Percentiles rank a stretch among this genome's conserved stretches.
phyloP scores from a whole-genome alignment of 495 filamentous ascomycete genomes.

The Aspergillus hancockii region DNA sequence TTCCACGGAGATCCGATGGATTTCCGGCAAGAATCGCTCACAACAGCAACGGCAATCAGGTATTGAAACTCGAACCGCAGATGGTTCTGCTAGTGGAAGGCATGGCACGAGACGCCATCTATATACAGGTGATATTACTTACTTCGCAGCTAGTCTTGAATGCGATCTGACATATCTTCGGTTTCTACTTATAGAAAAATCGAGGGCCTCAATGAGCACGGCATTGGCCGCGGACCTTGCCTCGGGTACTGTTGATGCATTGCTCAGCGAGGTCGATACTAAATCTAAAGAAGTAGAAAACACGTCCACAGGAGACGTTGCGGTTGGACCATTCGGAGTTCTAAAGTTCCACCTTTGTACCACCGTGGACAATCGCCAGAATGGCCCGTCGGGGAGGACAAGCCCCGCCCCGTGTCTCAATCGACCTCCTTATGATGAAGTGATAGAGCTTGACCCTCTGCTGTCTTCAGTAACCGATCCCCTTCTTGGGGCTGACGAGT shows the following conservation, averaged over 20 bases:
- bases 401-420: neutral
- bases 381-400: neutral
- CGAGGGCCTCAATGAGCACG: slow-evolving; percentile 35
- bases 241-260: slow-evolving; percentile 35
- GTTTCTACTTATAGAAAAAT: slow-evolving; percentile 23
- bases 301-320: slow-evolving; percentile 24
- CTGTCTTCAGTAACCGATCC: slow-evolving; percentile 23
- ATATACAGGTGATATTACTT: slow-evolving; percentile 27
- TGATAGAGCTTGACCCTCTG: slow-evolving; percentile 2
- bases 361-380: neutral
- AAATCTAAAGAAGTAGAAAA: slow-evolving; percentile 27
- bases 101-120: slow-evolving; percentile 34
- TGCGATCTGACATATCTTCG: neutral
- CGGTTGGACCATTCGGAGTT: slow-evolving; percentile 36
- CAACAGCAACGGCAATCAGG: slow-evolving; percentile 2
- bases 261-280: slow-evolving; percentile 32
- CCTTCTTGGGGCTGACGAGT: slow-evolving; percentile 32
- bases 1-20: slow-evolving; percentile 34
- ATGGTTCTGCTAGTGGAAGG: slow-evolving; percentile 11
- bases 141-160: neutral
- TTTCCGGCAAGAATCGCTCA: slow-evolving; percentile 14
- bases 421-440: neutral
- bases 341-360: slow-evolving; percentile 22
- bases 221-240: slow-evolving; percentile 25
- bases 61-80: slow-evolving; percentile 7